A percentile compares a stretch with the other conserved stretches of the same genome.
phyloP scores from a whole-genome alignment of 1,284 basidiomycete species.

The Irpex sp. region DNA sequence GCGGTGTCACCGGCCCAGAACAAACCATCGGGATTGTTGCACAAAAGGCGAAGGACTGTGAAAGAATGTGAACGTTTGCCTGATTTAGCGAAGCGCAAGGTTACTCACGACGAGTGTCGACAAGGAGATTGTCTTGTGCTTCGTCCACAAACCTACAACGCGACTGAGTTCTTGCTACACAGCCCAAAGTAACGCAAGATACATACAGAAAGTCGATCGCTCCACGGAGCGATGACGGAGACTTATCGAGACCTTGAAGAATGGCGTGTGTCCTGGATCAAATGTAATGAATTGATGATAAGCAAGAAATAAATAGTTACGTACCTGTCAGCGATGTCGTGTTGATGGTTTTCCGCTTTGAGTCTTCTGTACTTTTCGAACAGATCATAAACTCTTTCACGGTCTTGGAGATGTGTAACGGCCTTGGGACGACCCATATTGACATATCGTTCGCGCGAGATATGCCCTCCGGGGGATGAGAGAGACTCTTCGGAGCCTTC shows the following conservation, averaged over 20 bases:
- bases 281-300: neutral
- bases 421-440: conserved; percentile 36
- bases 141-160: conserved; percentile 66
- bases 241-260: conserved; percentile 31
- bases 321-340: conserved; percentile 56
- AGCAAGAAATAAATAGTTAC: conserved; percentile 18
- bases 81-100: too few relatives aligned
- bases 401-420: conserved; percentile 39
- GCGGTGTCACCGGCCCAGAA: conserved; percentile 82
- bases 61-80: neutral
- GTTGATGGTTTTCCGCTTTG: conserved; percentile 40
- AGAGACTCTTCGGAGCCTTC: conserved; percentile 53
- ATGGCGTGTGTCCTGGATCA: conserved; percentile 46
- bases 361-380: conserved; percentile 46
- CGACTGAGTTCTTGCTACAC: neutral
- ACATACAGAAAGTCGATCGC: conserved; percentile 57
- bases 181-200: neutral
- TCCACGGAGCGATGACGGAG: conserved; percentile 30
- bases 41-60: conserved; percentile 57
- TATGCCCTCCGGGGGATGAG: conserved; percentile 26
- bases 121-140: conserved; percentile 59
- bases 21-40: conserved; percentile 59
- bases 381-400: conserved; percentile 42
- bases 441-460: conserved; percentile 42
- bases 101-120: conserved; percentile 54